Evolutionary conservation across 1,284 basidiomycete species (phyloP), one percentile per base, ranked within the genome.

Genomic region (Ceratorhiza oryzae-sativae): DNA sequence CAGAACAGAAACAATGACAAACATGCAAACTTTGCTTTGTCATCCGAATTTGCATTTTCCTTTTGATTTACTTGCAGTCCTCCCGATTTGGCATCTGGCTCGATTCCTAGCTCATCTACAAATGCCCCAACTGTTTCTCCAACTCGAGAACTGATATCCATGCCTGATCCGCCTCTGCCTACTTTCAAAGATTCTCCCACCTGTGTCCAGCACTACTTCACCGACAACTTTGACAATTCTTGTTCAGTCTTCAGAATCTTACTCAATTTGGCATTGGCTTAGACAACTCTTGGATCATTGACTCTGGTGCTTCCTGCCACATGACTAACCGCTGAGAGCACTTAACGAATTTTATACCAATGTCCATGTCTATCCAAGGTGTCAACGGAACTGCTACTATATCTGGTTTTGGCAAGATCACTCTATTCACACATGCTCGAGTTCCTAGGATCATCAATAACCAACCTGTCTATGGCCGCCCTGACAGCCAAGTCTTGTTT

Each of bases 261-360:
- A 20, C 60, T 27, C 60, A 48, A n/a, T 62, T 45, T n/a, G 60
- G 60, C 1, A 27, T 62, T 6, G 60, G 13, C 18, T 27, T 55
- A 10, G 51, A 55, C 51, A 23, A 65, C 62, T 6, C 46, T n/a
- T 65, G 48, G 45, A 51, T 65, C 12, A 53, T 65, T 25, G 48
- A 65, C 48, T 65, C 62, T 15, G 62, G 62, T 20, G 48, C 62
- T 12, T 51, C 62, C 4, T 49, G 45, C 23, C 62, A 65, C 34
- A n/a, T 65, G 1, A 51, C 48, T 25, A 65, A 65, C 39, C 18
- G 32, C 5, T 27, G 48, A 3, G 32, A 51, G 30, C 48, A 49
- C 20, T 9, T 65, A 8, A 10, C 34, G 3, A 53, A 65, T 20
- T 49, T 65, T 32, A 49, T 48, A 9, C 42, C 42, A 1, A 48